These are phyloP conservation scores for Apiospora pterosperma DNA, from an alignment of 2,329 filamentous ascomycete species.

Conservation along the genomic window DNA sequence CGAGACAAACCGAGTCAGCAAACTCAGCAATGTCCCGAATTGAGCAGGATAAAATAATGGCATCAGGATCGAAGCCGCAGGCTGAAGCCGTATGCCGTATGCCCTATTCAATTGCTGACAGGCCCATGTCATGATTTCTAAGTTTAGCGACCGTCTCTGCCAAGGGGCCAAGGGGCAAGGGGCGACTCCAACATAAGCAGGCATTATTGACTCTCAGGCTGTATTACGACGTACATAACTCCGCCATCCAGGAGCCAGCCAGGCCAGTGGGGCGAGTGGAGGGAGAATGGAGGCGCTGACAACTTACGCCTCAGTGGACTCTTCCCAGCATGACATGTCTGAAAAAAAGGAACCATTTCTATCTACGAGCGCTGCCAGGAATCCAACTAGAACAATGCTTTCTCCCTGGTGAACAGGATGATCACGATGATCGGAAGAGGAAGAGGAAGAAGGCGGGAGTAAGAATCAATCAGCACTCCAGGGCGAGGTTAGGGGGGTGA, in stretches of 20 bases:
- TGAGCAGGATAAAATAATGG: neutral
- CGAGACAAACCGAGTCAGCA: conserved; percentile 1
- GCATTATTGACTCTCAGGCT: neutral
- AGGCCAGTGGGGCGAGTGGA: neutral
- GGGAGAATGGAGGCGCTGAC: neutral
- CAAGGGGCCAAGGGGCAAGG: neutral
- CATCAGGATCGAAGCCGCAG: neutral
- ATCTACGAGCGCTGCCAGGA: no score
- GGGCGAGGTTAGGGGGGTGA: neutral
- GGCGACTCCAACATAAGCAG: neutral
- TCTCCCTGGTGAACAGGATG: no score
- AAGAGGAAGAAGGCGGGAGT: neutral
- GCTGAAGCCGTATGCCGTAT: neutral
- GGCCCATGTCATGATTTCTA: neutral
- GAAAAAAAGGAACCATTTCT: no score
- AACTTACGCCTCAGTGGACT: neutral
- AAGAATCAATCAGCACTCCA: neutral
- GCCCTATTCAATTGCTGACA: neutral
- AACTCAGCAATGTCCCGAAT: neutral
- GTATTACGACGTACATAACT: conserved; percentile 1
- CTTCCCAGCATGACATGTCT: no score
- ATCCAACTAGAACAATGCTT: no score
- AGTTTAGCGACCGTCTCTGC: neutral
- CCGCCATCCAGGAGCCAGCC: neutral
- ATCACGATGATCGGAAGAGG: no score